Percentiles rank a stretch among this genome's conserved stretches.
Conservation (phyloP, 139 green algal genomes). For the Desmodesmus armatus region DNA sequence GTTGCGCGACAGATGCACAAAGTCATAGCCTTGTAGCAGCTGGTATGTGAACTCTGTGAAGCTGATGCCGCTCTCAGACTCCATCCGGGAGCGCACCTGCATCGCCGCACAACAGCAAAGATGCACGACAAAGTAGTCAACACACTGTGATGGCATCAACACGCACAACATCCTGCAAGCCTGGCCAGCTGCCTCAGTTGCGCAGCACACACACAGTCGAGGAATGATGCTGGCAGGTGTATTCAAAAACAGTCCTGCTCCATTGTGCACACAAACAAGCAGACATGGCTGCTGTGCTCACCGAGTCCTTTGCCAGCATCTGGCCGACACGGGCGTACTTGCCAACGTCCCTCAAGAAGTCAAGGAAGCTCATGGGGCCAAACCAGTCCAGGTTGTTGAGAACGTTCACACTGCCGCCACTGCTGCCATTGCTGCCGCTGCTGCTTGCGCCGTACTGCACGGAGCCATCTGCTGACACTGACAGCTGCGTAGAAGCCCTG, state of each 20-base stretch:
- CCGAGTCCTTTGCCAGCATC: conserved; percentile 97
- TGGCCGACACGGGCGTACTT: conserved; percentile 93
- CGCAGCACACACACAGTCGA: too few species aligned
- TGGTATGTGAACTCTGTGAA: conserved; percentile 99
- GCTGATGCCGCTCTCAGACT: conserved; percentile 86
- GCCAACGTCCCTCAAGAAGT: conserved; percentile 95
- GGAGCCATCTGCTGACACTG: neutral
- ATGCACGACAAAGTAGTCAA: neutral
- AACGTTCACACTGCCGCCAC: conserved; percentile 49
- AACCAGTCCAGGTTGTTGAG: conserved; percentile 97
- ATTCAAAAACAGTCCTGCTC: neutral
- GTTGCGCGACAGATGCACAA: conserved; percentile 90
- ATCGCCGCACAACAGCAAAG: neutral
- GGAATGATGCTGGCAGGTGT: too few species aligned
- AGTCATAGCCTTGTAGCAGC: conserved; percentile 98
- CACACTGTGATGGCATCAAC: too few species aligned
- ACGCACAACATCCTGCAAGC: too few species aligned
- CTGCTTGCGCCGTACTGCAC: conserved; percentile 32
- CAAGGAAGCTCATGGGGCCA: conserved; percentile 85
- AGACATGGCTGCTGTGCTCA: too few species aligned
- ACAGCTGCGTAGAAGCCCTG: conserved; percentile 36
- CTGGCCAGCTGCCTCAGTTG: too few species aligned
- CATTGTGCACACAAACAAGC: neutral
- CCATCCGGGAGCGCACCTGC: conserved; percentile 85
- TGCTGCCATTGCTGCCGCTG: neutral